phyloP scores from a whole-genome alignment of 2,329 filamentous ascomycete species.

The Ophiobolus disseminans region DNA sequence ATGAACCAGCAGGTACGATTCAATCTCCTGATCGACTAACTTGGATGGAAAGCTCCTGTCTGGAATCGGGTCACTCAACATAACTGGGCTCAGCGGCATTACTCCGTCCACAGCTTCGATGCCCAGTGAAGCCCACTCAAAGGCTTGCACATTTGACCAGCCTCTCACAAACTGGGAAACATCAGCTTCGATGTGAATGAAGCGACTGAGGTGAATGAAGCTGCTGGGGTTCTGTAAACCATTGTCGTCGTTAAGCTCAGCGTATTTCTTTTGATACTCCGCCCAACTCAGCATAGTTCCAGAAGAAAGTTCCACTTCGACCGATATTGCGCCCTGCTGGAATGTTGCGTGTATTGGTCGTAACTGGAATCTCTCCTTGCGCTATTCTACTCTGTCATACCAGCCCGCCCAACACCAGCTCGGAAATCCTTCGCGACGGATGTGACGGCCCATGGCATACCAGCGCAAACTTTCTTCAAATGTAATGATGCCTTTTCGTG shows the following conservation, averaged over 20 bases:
- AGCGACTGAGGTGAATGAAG: neutral
- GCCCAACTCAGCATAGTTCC: neutral
- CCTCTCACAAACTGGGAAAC: neutral
- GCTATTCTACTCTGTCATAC: neutral
- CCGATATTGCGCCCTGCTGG: neutral
- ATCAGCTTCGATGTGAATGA: neutral
- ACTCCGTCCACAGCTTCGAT: too few relatives aligned
- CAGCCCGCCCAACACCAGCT: conserved; percentile 4
- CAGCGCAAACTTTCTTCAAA: neutral
- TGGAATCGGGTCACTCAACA: too few relatives aligned
- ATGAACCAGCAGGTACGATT: neutral
- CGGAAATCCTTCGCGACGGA: conserved; percentile 7
- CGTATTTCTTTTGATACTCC: neutral
- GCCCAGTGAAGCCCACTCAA: too few relatives aligned
- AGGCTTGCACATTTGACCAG: too few relatives aligned
- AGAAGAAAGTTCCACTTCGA: neutral
- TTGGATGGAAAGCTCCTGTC: too few relatives aligned
- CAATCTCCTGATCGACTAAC: too few relatives aligned
- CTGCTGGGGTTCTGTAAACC: too few relatives aligned
- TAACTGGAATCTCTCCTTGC: neutral
- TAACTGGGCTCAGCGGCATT: too few relatives aligned
- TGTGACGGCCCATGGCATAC: neutral
- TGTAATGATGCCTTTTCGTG: neutral
- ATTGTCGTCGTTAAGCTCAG: neutral
- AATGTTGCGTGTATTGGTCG: neutral